Conservation (phyloP, 2,329 filamentous ascomycete species). For the Xylaria sp. region DNA sequence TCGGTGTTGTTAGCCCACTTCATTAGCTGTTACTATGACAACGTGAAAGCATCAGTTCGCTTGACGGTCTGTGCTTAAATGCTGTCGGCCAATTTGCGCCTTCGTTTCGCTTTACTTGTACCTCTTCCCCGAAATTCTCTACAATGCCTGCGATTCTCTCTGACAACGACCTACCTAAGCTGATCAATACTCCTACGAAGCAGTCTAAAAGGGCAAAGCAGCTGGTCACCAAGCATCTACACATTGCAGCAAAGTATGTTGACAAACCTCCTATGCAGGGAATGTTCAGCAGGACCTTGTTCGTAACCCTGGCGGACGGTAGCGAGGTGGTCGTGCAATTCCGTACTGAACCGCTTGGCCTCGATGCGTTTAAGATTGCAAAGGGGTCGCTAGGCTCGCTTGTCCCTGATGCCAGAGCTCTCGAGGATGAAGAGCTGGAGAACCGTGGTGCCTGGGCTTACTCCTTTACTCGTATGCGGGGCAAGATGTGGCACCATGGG, state of each 20-base stretch:
- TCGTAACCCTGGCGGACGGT: background rate
- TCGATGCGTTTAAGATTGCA: background rate
- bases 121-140: background rate
- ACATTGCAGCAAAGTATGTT: slow-evolving; percentile 42
- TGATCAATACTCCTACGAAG: slow-evolving; percentile 44
- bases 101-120: background rate
- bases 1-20: too few relatives aligned
- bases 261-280: slow-evolving; percentile 46
- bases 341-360: background rate
- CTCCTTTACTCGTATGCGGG: slow-evolving; percentile 27
- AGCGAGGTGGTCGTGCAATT: background rate
- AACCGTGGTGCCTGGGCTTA: slow-evolving; percentile 35
- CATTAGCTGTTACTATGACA: too few relatives aligned
- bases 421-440: slow-evolving; percentile 34
- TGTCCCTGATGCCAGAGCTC: slow-evolving; percentile 32
- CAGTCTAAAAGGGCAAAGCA: background rate
- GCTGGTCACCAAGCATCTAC: slow-evolving; percentile 43
- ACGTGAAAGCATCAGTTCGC: too few relatives aligned
- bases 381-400: slow-evolving; percentile 2
- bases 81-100: too few relatives aligned
- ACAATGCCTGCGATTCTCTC: slow-evolving; percentile 34
- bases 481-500: slow-evolving; percentile 41
- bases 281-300: slow-evolving; percentile 46
- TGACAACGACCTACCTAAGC: slow-evolving; percentile 43
- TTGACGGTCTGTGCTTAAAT: too few relatives aligned